A percentile compares a stretch with the other conserved stretches of the same genome.
Evolutionary conservation across 306 rosid species (phyloP).

Genomic region (Dalbergia cochinchinensis): DNA sequence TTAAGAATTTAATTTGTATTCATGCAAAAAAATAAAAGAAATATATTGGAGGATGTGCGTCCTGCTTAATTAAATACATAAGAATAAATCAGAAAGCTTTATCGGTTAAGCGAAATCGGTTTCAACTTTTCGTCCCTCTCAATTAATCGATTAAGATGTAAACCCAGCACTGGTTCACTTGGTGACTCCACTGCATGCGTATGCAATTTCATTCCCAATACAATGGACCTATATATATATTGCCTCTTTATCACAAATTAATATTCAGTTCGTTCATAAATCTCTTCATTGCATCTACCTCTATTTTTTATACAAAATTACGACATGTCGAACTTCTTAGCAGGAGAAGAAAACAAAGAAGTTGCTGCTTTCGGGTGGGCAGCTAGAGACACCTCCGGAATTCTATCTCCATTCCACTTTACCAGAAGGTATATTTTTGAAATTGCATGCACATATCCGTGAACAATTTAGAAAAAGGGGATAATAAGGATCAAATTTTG

Average conservation of each 20-base stretch:
- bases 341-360: conserved; percentile 23
- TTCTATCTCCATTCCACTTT: conserved; percentile 48
- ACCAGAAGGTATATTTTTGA: conserved; percentile 32
- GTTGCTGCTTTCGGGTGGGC: conserved; percentile 46
- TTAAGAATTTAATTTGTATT: no score
- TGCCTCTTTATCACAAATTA: background rate
- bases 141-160: background rate
- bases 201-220: background rate
- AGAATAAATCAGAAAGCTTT: conserved; percentile 2
- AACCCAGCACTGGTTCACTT: background rate
- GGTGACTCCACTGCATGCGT: conserved; percentile 29
- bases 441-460: background rate
- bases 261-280: background rate
- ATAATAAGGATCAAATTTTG: no score
- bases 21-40: no score
- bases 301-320: background rate
- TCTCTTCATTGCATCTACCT: background rate
- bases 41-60: background rate
- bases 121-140: background rate
- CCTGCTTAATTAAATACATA: background rate
- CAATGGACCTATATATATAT: background rate
- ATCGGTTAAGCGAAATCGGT: background rate
- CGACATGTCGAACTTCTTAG: conserved; percentile 38
- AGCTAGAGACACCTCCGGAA: conserved; percentile 48
- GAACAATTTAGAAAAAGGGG: no score